Percentiles rank a stretch among this genome's conserved stretches.
Conservation (phyloP, 768 basidiomycete species). For the Mycena metata region DNA sequence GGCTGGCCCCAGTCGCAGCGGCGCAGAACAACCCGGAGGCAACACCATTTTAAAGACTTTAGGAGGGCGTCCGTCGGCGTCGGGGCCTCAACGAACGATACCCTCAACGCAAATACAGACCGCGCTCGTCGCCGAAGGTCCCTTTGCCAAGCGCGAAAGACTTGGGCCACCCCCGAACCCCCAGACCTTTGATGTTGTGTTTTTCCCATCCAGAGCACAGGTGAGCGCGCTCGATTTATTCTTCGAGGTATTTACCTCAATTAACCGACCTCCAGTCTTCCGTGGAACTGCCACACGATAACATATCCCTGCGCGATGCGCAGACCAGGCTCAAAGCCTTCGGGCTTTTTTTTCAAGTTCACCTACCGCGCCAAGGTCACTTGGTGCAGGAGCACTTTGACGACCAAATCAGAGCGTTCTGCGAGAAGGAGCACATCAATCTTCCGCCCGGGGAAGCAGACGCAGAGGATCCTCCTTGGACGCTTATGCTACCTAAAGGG, state of each 20-base stretch:
- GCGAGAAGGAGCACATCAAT: constrained; percentile 14
- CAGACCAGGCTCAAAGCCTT: constrained; percentile 2
- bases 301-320: neutral
- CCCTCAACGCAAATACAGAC: constrained; percentile 4
- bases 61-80: constrained; percentile 6
- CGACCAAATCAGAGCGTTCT: constrained; percentile 18
- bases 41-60: neutral
- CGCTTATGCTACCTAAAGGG: constrained; percentile 10
- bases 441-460: neutral
- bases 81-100: constrained; percentile 20
- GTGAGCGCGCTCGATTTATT: neutral
- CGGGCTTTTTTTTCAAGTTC: constrained; percentile 27
- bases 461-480: constrained; percentile 2
- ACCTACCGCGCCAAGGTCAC: constrained; percentile 12
- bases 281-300: constrained; percentile 5
- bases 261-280: neutral
- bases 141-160: constrained; percentile 1
- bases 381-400: constrained; percentile 13
- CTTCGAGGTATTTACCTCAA: neutral
- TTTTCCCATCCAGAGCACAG: constrained; percentile 20
- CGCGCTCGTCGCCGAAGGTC: constrained; percentile 1
- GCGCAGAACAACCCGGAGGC: neutral
- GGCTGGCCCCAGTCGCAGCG: constrained; percentile 1
- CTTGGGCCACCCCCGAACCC: neutral
- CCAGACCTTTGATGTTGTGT: constrained; percentile 24